Evolutionary conservation across 495 filamentous ascomycete genomes (phyloP).

Genomic region (Penicillium soppii): DNA sequence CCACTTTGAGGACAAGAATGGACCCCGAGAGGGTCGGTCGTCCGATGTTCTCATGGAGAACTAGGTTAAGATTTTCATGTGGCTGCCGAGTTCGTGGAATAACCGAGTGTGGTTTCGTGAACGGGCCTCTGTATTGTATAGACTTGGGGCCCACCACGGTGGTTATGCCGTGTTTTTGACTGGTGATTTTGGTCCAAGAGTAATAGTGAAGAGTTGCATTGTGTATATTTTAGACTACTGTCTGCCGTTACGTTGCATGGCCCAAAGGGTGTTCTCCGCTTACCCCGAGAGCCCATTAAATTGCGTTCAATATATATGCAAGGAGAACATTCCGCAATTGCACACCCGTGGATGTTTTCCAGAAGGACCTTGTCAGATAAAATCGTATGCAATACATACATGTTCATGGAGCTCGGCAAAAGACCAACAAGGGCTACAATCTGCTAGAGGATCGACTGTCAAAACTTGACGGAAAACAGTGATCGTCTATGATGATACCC

Average conservation of each 20-base stretch:
- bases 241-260: too few relatives aligned
- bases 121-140: not conserved
- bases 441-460: not conserved
- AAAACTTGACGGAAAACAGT: not conserved
- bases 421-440: not conserved
- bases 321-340: too few relatives aligned
- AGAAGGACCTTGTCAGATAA: too few relatives aligned
- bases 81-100: not conserved
- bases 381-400: not conserved
- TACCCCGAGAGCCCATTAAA: too few relatives aligned
- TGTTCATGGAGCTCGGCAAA: not conserved
- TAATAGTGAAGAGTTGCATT: too few relatives aligned
- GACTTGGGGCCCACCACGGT: not conserved
- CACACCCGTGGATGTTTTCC: too few relatives aligned
- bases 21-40: not conserved
- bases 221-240: too few relatives aligned
- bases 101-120: not conserved
- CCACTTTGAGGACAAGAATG: conserved; percentile 11
- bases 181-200: too few relatives aligned
- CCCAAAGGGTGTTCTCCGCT: too few relatives aligned
- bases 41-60: not conserved
- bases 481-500: not conserved
- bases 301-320: too few relatives aligned
- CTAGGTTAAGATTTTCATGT: not conserved
- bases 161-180: too few relatives aligned